Conservation (phyloP, 164 flowering plant species). For the Vitis amurensis region DNA sequence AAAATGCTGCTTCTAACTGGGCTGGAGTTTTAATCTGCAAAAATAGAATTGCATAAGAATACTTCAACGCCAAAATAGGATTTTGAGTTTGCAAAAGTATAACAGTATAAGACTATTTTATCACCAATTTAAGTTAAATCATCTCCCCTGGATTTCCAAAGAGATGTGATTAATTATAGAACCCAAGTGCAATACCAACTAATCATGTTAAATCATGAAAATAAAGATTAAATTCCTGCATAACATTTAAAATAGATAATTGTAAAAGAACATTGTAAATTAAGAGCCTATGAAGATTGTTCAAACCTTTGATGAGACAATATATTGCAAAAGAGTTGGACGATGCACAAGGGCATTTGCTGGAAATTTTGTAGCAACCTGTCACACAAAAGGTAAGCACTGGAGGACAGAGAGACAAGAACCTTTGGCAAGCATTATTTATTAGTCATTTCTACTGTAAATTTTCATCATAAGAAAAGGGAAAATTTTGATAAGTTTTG, state of each 20-base stretch:
- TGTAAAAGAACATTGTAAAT: background rate
- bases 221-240: background rate
- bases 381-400: slow-evolving; percentile 8
- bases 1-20: slow-evolving; percentile 83
- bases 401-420: too few species aligned
- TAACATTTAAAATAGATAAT: background rate
- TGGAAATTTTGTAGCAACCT: slow-evolving; percentile 93
- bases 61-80: background rate
- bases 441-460: background rate
- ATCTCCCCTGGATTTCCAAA: too few species aligned
- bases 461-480: background rate
- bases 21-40: slow-evolving; percentile 86
- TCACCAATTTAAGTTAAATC: too few species aligned
- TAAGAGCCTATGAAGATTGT: background rate
- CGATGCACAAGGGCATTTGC: slow-evolving; percentile 89
- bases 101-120: too few species aligned
- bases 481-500: too few species aligned
- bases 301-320: slow-evolving; percentile 70
- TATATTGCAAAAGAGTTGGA: slow-evolving; percentile 54
- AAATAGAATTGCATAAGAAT: background rate
- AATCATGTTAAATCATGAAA: background rate
- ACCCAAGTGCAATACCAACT: too few species aligned
- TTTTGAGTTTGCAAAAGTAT: too few species aligned
- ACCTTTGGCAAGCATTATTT: too few species aligned
- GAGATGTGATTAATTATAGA: too few species aligned